Conservation (phyloP, 1,284 basidiomycete genomes). For the Ustilago crameri region DNA sequence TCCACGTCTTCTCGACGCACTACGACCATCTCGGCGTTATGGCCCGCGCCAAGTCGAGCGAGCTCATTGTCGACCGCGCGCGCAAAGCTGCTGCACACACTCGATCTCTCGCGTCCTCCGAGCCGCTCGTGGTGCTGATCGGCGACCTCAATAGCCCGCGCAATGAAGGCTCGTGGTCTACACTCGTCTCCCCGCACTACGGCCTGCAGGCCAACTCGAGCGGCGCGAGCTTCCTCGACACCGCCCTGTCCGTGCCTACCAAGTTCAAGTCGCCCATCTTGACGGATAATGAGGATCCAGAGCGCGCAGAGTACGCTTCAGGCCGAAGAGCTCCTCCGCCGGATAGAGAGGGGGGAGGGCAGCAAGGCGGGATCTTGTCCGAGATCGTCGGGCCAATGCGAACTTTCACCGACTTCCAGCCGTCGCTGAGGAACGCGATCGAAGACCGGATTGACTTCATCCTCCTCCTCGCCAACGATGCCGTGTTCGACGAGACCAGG, state of each 20-base stretch:
- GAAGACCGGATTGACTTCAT: constrained; percentile 54
- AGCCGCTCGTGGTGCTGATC: constrained; percentile 49
- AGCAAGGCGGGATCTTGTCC: constrained; percentile 15
- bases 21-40: constrained; percentile 55
- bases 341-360: background rate
- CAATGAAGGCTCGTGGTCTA: constrained; percentile 45
- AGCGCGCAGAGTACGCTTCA: constrained; percentile 19
- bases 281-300: constrained; percentile 39
- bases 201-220: constrained; percentile 15
- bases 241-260: constrained; percentile 42
- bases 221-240: constrained; percentile 40
- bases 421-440: constrained; percentile 28
- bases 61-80: constrained; percentile 44
- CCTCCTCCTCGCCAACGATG: constrained; percentile 41
- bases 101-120: constrained; percentile 1
- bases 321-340: constrained; percentile 8
- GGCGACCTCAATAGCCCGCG: constrained; percentile 57
- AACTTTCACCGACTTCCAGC: constrained; percentile 52
- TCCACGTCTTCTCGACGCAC: constrained; percentile 58
- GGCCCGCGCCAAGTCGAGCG: constrained; percentile 37
- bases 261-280: constrained; percentile 24
- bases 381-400: constrained; percentile 32
- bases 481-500: constrained; percentile 34
- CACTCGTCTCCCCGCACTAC: constrained; percentile 49
- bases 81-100: constrained; percentile 23